Evolutionary conservation across 345 rosid species (phyloP), one percentile per base, ranked within the genome.

Genomic region (Rhodamnia rubescens): DNA sequence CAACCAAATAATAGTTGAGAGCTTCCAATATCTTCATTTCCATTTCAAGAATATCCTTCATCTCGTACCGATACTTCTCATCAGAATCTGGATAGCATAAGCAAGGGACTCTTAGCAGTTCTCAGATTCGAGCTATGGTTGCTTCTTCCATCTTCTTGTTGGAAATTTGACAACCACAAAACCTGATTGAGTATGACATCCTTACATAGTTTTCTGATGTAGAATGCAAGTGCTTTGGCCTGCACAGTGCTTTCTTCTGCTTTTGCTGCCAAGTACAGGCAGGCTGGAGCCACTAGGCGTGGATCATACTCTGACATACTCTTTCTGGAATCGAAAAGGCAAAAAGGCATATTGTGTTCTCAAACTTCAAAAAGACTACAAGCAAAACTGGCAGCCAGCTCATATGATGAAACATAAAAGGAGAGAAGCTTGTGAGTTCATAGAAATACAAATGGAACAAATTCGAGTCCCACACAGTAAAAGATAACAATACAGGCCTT

Each of bases 11-110:
- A 87, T 94, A 97, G 89, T 95, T 91, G 85, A 97, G 94, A 51
- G 98, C 99, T 89, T 97, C 99, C 90, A 97, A 89, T 85, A 97
- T 89, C 91, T 95, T 97, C 99, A 97, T 95, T 91, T 97, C 99
- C 98, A 95, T 97, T 90, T 95, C 99, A 81, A 97, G 93, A 69
- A 97, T 95, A 86, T 95, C 98, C 90, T 95, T 97, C 84, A 95
- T 91, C 88, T 97, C 99, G 83, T 89, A 95, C 57, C 92, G 89
- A 75, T 92, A 92, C 90, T 92, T 97, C 16, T 95, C 99, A 91
- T 97, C 99, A 81, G 92, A 14, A 92, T 89, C 99, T 96, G 92
- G 52, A 87, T 69, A 85, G 84, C 54, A 87, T 85, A 83, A 84
- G 59, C 59, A n/a, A 86, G 29, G 89, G 81, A 24, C 80, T 83